Percentiles rank a stretch among this genome's conserved stretches.
Evolutionary conservation across 768 basidiomycete genomes (phyloP).

Genomic region (Mycena vitilis): DNA sequence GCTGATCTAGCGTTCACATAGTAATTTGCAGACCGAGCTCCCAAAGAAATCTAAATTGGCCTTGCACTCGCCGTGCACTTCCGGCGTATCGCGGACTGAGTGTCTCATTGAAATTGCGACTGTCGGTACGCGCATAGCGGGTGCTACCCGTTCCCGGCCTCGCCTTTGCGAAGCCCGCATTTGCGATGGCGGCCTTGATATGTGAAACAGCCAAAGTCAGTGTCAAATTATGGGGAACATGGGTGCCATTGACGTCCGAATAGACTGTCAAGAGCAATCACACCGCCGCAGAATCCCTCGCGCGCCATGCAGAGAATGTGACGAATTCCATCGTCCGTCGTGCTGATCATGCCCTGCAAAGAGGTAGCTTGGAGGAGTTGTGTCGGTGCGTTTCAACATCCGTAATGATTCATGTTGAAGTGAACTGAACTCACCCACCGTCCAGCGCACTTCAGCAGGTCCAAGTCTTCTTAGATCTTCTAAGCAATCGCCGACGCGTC

Average conservation of each 20-base stretch:
- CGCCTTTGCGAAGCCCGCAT: not conserved
- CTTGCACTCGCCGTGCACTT: not conserved
- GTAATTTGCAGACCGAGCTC: too few relatives aligned
- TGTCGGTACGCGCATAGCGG: not conserved
- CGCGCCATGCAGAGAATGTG: not conserved
- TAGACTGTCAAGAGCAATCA: constrained; percentile 6
- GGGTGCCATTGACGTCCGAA: too few relatives aligned
- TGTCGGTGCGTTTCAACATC: not conserved
- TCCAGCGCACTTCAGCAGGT: not conserved
- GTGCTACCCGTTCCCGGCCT: not conserved
- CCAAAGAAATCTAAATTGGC: too few relatives aligned
- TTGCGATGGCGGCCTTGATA: not conserved
- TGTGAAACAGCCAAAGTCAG: constrained; percentile 10
- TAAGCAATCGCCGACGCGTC: not conserved
- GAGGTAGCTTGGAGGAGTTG: not conserved
- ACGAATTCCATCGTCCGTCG: not conserved
- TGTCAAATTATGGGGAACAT: not conserved
- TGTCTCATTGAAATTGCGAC: not conserved
- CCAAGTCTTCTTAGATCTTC: not conserved
- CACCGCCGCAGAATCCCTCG: not conserved
- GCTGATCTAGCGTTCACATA: too few relatives aligned
- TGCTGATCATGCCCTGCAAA: not conserved
- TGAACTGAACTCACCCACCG: accelerated
- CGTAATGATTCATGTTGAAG: not conserved
- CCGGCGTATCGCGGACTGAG: not conserved